phyloP scores from a whole-genome alignment of 2,329 filamentous ascomycete species.

The Pezicula neosporulosa region DNA sequence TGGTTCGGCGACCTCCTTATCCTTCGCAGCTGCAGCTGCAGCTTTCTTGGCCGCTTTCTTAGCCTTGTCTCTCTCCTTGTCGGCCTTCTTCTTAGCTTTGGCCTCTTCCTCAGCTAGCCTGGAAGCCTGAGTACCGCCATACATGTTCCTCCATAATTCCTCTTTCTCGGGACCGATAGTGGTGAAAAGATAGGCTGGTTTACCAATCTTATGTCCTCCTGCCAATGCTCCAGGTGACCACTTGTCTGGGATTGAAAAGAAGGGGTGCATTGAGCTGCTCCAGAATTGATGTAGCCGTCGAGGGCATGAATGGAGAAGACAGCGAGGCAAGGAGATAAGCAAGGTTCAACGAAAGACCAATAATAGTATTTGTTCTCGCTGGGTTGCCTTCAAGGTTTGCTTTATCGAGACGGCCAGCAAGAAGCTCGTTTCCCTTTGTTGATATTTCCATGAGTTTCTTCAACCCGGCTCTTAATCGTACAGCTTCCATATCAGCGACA shows the following conservation, averaged over 20 bases:
- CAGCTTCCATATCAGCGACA: slow-evolving; percentile 63
- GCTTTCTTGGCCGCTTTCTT: slow-evolving; percentile 41
- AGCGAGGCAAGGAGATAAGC: slow-evolving; percentile 78
- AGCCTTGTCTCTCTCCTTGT: slow-evolving; percentile 39
- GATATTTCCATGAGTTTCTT: slow-evolving; percentile 65
- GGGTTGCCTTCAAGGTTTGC: slow-evolving; percentile 33
- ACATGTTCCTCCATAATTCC: slow-evolving; percentile 77
- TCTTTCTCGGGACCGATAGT: slow-evolving; percentile 79
- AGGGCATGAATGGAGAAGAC: slow-evolving; percentile 80
- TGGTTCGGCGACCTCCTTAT: slow-evolving; percentile 9
- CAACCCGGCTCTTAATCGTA: slow-evolving; percentile 67
- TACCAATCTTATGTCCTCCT: slow-evolving; percentile 77
- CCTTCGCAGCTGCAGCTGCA: slow-evolving; percentile 28
- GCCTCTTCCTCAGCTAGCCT: slow-evolving; percentile 71
- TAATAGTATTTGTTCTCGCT: slow-evolving; percentile 36
- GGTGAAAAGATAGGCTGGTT: slow-evolving; percentile 76
- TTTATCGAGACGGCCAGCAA: slow-evolving; percentile 43
- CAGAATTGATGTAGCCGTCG: slow-evolving; percentile 72
- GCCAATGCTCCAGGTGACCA: slow-evolving; percentile 62
- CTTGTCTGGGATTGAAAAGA: slow-evolving; percentile 58
- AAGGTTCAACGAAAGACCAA: slow-evolving; percentile 80
- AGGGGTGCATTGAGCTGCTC: slow-evolving; percentile 64
- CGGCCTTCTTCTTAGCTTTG: slow-evolving; percentile 29
- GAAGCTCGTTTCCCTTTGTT: slow-evolving; percentile 55
- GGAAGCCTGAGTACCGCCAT: slow-evolving; percentile 62